Evolutionary conservation across 305 asterid species (phyloP).

Genomic region (Fraxinus ornus): DNA sequence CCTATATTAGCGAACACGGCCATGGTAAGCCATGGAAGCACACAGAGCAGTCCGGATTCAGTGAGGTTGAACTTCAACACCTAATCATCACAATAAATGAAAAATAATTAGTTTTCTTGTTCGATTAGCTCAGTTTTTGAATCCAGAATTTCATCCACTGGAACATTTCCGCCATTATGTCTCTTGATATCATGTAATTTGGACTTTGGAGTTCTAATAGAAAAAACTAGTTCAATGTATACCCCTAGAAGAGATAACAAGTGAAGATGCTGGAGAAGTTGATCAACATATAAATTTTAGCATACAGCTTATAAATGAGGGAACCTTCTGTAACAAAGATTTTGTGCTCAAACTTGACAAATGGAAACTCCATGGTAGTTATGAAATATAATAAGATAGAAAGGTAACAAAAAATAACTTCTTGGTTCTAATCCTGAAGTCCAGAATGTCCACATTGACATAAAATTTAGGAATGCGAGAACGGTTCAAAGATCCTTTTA

Average conservation of each 20-base stretch:
- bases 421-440: neutral
- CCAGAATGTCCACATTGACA: neutral
- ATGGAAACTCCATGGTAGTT: neutral
- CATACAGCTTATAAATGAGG: neutral
- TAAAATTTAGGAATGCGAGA: neutral
- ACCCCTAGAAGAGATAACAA: neutral
- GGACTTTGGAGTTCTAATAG: neutral
- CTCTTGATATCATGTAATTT: neutral
- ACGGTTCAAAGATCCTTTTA: neutral
- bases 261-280: neutral
- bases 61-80: slow-evolving; percentile 63
- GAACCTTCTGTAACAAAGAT: neutral
- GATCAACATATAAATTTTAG: neutral
- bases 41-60: slow-evolving; percentile 54
- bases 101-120: slow-evolving; percentile 1
- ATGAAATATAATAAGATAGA: neutral
- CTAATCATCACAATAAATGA: slow-evolving; percentile 25
- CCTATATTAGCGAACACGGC: slow-evolving; percentile 56
- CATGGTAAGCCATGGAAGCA: slow-evolving; percentile 62
- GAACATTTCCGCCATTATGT: slow-evolving; percentile 2
- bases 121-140: neutral
- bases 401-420: neutral
- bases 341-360: neutral
- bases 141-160: neutral
- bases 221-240: neutral